These are phyloP conservation scores for Populus trichocarpa DNA, from an alignment of 441 rosid genomes.

Conservation along the genomic window DNA sequence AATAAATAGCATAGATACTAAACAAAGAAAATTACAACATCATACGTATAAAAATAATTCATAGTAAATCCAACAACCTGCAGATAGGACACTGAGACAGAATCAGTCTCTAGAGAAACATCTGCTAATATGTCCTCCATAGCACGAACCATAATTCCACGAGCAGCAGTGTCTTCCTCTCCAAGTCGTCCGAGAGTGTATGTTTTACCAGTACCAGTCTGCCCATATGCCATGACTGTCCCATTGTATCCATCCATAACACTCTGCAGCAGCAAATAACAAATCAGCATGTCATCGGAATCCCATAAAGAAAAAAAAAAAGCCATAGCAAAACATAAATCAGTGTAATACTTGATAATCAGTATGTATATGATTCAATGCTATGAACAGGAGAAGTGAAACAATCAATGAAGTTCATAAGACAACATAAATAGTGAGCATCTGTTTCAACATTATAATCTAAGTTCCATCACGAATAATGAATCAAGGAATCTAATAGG, in stretches of 20 bases:
- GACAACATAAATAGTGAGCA: neutral
- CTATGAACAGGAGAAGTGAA: neutral
- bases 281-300: slow-evolving; percentile 13
- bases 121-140: slow-evolving; percentile 93
- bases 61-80: slow-evolving; percentile 53
- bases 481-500: neutral
- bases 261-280: slow-evolving; percentile 50
- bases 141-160: slow-evolving; percentile 99
- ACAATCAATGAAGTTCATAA: neutral
- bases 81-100: slow-evolving; percentile 76
- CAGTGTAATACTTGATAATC: too few relatives aligned
- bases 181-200: slow-evolving; percentile 70
- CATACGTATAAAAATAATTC: slow-evolving; percentile 14
- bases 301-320: neutral
- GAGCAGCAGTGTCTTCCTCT: slow-evolving; percentile 45
- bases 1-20: neutral
- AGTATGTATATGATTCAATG: too few relatives aligned
- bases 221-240: slow-evolving; percentile 98
- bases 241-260: slow-evolving; percentile 99
- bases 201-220: slow-evolving; percentile 99
- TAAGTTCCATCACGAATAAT: neutral
- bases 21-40: neutral
- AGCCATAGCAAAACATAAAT: neutral
- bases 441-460: neutral
- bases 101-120: slow-evolving; percentile 66